phyloP scores from a whole-genome alignment of 495 filamentous ascomycete genomes.

The Lichina pygmaea region DNA sequence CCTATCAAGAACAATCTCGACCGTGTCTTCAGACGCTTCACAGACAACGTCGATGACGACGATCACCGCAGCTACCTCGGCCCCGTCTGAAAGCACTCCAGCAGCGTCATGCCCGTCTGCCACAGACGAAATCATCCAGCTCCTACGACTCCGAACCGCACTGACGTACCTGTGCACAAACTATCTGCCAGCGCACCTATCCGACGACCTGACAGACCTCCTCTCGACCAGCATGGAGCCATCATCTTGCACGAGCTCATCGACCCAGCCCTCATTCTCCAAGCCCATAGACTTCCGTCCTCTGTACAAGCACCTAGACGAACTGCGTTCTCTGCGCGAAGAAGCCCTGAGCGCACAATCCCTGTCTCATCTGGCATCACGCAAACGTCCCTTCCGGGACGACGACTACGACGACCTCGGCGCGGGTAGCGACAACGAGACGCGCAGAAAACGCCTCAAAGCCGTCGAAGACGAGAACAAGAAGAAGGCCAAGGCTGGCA shows the following conservation, averaged over 20 bases:
- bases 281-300: conserved; percentile 27
- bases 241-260: not conserved
- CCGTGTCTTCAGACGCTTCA: conserved; percentile 8
- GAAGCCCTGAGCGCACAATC: conserved; percentile 20
- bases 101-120: not conserved
- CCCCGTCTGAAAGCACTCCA: not conserved
- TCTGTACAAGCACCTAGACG: conserved; percentile 35
- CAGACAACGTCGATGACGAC: not conserved
- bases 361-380: not conserved
- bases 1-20: conserved; percentile 17
- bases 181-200: conserved; percentile 34
- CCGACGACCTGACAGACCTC: conserved; percentile 17
- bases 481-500: conserved; percentile 32
- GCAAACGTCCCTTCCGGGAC: conserved; percentile 20
- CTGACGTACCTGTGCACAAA: conserved; percentile 48
- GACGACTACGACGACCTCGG: conserved; percentile 55
- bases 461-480: conserved; percentile 30
- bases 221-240: conserved; percentile 9
- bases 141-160: conserved; percentile 49
- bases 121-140: conserved; percentile 21
- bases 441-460: conserved; percentile 25
- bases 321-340: conserved; percentile 33
- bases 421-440: conserved; percentile 20
- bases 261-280: no score
- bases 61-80: not conserved